Base-by-base conservation (phyloP, 352 stramenopile genomes). In the Phytophthora palmivora region DNA sequence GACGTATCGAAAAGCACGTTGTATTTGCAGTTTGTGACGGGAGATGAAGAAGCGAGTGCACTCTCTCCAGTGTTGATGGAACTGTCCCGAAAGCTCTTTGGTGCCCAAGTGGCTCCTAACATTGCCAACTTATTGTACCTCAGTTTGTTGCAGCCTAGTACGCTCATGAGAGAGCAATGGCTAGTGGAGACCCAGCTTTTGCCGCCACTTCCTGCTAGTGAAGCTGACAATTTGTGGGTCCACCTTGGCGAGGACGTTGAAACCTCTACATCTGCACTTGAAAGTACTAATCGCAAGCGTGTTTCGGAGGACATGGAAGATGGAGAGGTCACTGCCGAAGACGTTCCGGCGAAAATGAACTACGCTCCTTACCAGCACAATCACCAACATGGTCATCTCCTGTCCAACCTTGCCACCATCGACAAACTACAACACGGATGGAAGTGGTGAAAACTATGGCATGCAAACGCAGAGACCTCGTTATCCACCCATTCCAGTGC, bases 61-160 rank as follows among this genome's bases (percentile, higher is more conserved):
- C 63, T 90, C 22, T 90, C 83, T 48, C 44, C 75, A 3, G 72
- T 86, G 16, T 60, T 94, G 28, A 76, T 87, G 55, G 82, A 90
- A 32, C 12, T 89, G 15, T 78, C 68, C 38, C 74, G 70, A 5
- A 88, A 87, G 55, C 74, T 84, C 21, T 78, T 94, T 26, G 78
- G 78, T 16, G 21, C 36, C 0, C 51, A 70, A 41, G 66, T 85
- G 15, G 81, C 80, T 3, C 64, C 80, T 9, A 84, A 58, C 26
- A 64, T 91, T 5, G 78, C 83, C 10, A 94, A 94, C 47, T 51
- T 94, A 21, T 38, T 91, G 45, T 94, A 91, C 51, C 73, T 94
- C 30, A 79, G 83, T 30, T 86, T 82, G 36, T 63, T 94, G 52
- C 85, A 94, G 48, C 60, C 62, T 5, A 73, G 32, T 14, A 24